Percentiles rank a stretch among this genome's conserved stretches.
Evolutionary conservation across 116 monocot genomes (phyloP).

Genomic region (Papilionanthe hybrid): DNA sequence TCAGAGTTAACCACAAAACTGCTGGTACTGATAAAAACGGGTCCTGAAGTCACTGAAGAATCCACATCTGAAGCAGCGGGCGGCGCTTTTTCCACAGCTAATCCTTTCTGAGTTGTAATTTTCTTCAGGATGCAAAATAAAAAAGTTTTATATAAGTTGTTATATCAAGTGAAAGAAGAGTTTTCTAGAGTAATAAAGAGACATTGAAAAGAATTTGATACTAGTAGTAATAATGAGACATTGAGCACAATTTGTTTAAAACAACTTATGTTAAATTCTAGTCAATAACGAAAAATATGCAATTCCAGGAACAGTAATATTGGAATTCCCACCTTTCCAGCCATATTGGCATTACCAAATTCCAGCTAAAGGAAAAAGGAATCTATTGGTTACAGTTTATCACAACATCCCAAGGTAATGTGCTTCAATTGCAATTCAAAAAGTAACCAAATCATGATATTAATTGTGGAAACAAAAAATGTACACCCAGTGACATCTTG

Average conservation of each 20-base stretch:
- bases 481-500: too few species aligned
- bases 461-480: too few species aligned
- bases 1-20: conserved; percentile 24
- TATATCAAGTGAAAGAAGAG: neutral
- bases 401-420: neutral
- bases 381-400: neutral
- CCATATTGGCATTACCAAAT: neutral
- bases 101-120: conserved; percentile 32
- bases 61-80: conserved; percentile 21
- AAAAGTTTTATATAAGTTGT: neutral
- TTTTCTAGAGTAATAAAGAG: neutral
- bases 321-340: neutral
- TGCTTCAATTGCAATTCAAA: too few species aligned
- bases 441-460: too few species aligned
- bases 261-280: neutral
- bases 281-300: neutral
- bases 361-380: neutral
- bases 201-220: neutral
- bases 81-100: conserved; percentile 16
- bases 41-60: conserved; percentile 70
- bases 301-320: neutral
- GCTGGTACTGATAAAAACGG: conserved; percentile 41
- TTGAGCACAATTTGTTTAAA: neutral
- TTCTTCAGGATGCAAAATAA: conserved; percentile 26
- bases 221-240: neutral